These are phyloP conservation scores for Cinnamomum chago DNA, from an alignment of 164 flowering plant species.

Conservation along the genomic window DNA sequence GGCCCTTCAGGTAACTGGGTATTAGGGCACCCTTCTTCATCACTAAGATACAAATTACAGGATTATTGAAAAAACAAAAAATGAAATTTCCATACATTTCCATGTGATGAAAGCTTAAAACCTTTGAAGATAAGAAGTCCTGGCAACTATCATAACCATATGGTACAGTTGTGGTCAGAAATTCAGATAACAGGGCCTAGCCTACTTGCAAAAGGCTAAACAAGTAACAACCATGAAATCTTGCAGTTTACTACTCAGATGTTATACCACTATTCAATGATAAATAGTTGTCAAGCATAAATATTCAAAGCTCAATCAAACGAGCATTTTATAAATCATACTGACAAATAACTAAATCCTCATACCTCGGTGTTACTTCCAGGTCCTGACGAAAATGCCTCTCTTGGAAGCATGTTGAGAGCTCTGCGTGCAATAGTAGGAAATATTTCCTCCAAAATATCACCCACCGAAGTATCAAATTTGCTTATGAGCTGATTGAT, in stretches of 20 bases:
- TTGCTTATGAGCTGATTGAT: slow-evolving; percentile 95
- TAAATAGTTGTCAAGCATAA: not conserved
- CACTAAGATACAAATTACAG: no score
- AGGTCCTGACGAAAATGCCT: slow-evolving; percentile 67
- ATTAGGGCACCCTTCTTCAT: no score
- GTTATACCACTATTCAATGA: no score
- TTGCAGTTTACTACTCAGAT: not conserved
- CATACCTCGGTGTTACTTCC: slow-evolving; percentile 89
- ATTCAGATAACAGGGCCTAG: not conserved
- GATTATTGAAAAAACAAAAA: not conserved
- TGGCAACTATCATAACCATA: not conserved
- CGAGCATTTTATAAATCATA: not conserved
- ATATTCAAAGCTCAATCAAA: not conserved
- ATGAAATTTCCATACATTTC: not conserved
- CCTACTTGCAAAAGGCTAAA: not conserved
- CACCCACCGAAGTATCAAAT: slow-evolving; percentile 53
- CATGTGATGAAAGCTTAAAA: not conserved
- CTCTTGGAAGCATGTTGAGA: slow-evolving; percentile 64
- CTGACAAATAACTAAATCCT: not conserved
- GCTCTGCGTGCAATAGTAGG: slow-evolving; percentile 75
- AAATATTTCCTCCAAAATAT: slow-evolving; percentile 78
- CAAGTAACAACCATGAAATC: not conserved
- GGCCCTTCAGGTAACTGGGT: no score
- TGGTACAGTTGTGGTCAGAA: not conserved
- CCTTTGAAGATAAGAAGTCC: not conserved